Percentiles rank a stretch among this genome's conserved stretches.
Conservation (phyloP, 106 monocot genomes). For the Ottelia alismoides region DNA sequence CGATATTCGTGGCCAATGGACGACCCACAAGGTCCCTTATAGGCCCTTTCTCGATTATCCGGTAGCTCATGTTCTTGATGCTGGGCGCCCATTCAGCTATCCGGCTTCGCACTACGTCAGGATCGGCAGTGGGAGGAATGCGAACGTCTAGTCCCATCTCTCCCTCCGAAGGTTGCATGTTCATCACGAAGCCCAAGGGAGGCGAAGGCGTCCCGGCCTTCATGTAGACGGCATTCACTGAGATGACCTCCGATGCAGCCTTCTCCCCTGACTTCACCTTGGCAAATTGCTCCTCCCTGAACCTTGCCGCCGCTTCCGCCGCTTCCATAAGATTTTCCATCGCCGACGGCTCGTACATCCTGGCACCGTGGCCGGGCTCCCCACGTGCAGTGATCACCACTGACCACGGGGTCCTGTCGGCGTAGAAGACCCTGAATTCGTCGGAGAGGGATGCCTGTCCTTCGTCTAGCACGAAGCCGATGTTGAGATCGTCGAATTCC, state of each 20-base stretch:
- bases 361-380: constrained; percentile 63
- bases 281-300: constrained; percentile 70
- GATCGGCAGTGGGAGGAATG: constrained; percentile 57
- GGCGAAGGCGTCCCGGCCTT: constrained; percentile 61
- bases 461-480: constrained; percentile 83
- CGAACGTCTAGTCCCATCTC: constrained; percentile 82
- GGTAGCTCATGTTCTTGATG: constrained; percentile 57
- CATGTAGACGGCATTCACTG: constrained; percentile 64
- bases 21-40: constrained; percentile 35
- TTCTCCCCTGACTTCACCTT: constrained; percentile 53
- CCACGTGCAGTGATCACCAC: constrained; percentile 62
- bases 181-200: constrained; percentile 93
- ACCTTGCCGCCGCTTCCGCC: constrained; percentile 39
- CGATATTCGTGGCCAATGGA: constrained; percentile 41
- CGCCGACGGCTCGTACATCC: constrained; percentile 57
- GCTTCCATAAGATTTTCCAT: constrained; percentile 81
- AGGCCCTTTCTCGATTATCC: constrained; percentile 68
- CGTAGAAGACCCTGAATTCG: constrained; percentile 85
- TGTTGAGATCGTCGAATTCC: constrained; percentile 49
- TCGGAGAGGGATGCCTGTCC: constrained; percentile 86
- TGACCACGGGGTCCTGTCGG: constrained; percentile 59
- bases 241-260: constrained; percentile 63
- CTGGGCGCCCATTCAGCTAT: constrained; percentile 70
- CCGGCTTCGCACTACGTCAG: constrained; percentile 37
- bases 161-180: constrained; percentile 92